Evolutionary conservation across 2,329 filamentous ascomycete genomes (phyloP), one percentile per base, ranked within the genome.

Genomic region (Bipolaris victoriae): DNA sequence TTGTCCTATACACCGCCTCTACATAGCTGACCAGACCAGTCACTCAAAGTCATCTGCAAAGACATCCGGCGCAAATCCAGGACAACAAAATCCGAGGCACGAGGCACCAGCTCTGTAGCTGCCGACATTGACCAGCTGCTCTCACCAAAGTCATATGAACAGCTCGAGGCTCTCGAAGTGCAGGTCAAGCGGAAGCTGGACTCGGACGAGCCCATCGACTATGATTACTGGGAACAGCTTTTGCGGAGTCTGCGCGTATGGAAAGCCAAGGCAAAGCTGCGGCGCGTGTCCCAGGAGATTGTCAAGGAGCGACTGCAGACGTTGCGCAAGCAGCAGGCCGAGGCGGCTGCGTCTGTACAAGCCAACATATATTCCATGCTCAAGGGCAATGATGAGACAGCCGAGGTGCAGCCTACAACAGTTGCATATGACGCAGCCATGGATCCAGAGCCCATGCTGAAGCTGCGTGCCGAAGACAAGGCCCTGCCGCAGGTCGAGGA

Each of bases 211-310:
- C 88, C 91, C 9, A 94, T 99, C 64, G 95, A 99, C 76, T 92
- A 90, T 2, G 95, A 99, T 77, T 99, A 98, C 76, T 99, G 95
- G 95, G 92, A 96, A 73, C 91, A 97, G 73, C 82, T 99, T 15
- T 82, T 99, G 60, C 88, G 88, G 64, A 96, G 89, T 72, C 80
- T 99, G 61, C 82, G 90, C 6, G 87, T 97, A 1, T 97, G 91
- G 88, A 98, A 98, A 79, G 92, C 95, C 33, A 92, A 91, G 75
- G 92, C 92, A 2, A 92, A 89, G 74, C 79, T 99, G 51, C 88
- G 87, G 64, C 88, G 86, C 60, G 88, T 97, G 15, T 93, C 89
- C 64, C 87, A 91, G 63, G 86, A 86, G 11, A 90, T 97, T 60
- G 84, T 90, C 61, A 85, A 87, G 55, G 88, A 86, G 65, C 86